phyloP scores from a whole-genome alignment of 768 basidiomycete species.

The Auricularia sp. region DNA sequence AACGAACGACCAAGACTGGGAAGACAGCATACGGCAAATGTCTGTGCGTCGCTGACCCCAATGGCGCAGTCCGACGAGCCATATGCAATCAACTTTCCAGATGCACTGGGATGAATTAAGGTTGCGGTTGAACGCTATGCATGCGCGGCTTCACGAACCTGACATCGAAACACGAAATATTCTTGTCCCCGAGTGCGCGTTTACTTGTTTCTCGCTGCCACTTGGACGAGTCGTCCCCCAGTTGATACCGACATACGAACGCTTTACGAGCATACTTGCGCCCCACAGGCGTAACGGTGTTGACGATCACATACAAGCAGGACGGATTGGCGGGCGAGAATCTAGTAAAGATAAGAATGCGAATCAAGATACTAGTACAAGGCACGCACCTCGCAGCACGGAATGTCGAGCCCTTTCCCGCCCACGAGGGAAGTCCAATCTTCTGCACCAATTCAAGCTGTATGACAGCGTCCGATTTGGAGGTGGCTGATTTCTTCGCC shows the following conservation, averaged over 20 bases:
- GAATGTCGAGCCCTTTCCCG: constrained; percentile 44
- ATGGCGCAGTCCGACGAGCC: constrained; percentile 83
- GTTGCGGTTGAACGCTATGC: no score
- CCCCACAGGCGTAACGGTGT: constrained; percentile 30
- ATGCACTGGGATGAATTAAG: constrained; percentile 28
- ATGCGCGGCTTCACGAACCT: constrained; percentile 18
- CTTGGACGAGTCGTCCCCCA: constrained; percentile 21
- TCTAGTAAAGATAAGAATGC: not conserved
- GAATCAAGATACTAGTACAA: constrained; percentile 21
- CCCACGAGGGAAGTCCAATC: constrained; percentile 43
- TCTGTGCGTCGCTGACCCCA: constrained; percentile 71
- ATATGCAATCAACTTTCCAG: constrained; percentile 76
- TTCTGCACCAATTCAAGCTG: constrained; percentile 37
- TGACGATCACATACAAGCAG: constrained; percentile 61
- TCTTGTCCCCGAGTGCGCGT: constrained; percentile 67
- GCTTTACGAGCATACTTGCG: constrained; percentile 5
- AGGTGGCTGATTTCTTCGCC: not conserved
- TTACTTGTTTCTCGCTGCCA: constrained; percentile 70
- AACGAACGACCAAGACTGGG: not conserved
- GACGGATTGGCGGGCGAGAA: constrained; percentile 32
- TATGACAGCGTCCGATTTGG: constrained; percentile 16
- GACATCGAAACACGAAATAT: constrained; percentile 79
- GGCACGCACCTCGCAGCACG: constrained; percentile 39
- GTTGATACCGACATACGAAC: not conserved
- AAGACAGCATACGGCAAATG: constrained; percentile 51